Evolutionary conservation across 2,329 filamentous ascomycete genomes (phyloP).

Genomic region (Nannizzia gypsea): DNA sequence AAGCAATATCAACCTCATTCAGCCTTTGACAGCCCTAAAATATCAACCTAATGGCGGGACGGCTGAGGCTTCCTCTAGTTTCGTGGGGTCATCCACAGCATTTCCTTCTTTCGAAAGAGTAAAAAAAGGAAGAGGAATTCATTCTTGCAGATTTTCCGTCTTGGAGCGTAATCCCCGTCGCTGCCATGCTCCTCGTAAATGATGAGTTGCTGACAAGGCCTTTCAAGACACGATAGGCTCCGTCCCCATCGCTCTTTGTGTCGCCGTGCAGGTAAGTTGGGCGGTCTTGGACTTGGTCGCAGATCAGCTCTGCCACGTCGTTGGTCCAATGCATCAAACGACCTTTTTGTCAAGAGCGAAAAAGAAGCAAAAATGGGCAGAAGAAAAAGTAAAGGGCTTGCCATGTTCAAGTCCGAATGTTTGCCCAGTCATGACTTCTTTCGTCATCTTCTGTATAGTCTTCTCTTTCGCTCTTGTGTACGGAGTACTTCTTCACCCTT

Average conservation of each 20-base stretch:
- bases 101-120: neutral
- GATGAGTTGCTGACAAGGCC: neutral
- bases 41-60: neutral
- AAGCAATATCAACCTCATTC: neutral
- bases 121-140: neutral
- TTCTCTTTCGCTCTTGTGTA: neutral
- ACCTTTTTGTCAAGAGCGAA: neutral
- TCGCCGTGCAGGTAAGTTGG: conserved; percentile 12
- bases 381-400: neutral
- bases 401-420: conserved; percentile 4
- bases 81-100: neutral
- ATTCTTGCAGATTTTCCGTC: neutral
- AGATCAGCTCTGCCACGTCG: conserved; percentile 17
- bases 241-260: conserved; percentile 8
- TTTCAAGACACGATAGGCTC: conserved; percentile 1
- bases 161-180: neutral
- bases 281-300: conserved; percentile 13
- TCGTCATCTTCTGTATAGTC: neutral
- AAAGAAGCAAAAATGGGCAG: neutral
- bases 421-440: neutral
- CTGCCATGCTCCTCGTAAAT: neutral
- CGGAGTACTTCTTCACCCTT: neutral
- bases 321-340: conserved; percentile 11
- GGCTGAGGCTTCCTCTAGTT: neutral
- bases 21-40: conserved; percentile 3